Evolutionary conservation across 2,329 filamentous ascomycete genomes (phyloP).

Genomic region (Diaporthe sp.): DNA sequence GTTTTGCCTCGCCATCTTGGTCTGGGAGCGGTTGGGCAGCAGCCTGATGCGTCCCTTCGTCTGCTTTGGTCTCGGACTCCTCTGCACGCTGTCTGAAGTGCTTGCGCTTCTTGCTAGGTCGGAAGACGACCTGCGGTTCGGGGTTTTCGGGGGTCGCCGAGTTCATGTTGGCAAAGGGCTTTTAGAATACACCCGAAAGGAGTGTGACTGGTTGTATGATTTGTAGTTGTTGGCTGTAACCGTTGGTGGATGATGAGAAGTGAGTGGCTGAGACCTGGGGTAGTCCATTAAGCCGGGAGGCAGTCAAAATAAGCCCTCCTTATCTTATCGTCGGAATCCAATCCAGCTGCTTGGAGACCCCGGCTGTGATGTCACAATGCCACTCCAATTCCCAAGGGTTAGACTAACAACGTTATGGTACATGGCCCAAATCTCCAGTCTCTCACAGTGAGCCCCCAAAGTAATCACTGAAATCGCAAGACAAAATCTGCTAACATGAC

Average conservation of each 20-base stretch:
- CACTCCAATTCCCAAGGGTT: background rate
- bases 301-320: conserved; percentile 37
- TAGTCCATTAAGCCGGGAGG: conserved; percentile 7
- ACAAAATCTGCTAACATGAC: background rate
- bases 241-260: conserved; percentile 9
- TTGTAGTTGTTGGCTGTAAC: background rate
- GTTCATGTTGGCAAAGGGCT: conserved; percentile 43
- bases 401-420: background rate
- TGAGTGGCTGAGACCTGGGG: background rate
- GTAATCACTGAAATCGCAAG: background rate
- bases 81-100: conserved; percentile 66
- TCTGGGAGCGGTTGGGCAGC: conserved; percentile 32
- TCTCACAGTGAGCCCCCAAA: background rate
- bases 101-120: conserved; percentile 72
- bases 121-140: conserved; percentile 63
- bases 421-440: background rate
- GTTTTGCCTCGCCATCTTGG: conserved; percentile 39
- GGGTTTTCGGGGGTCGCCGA: conserved; percentile 39
- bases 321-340: conserved; percentile 35
- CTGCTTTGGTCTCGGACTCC: conserved; percentile 36
- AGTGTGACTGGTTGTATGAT: background rate
- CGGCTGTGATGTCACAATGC: conserved; percentile 28
- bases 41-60: conserved; percentile 23
- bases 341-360: background rate
- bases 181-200: background rate